A percentile compares a stretch with the other conserved stretches of the same genome.
Evolutionary conservation across 2,329 filamentous ascomycete species (phyloP).

Genomic region (Sclerotinia minor): DNA sequence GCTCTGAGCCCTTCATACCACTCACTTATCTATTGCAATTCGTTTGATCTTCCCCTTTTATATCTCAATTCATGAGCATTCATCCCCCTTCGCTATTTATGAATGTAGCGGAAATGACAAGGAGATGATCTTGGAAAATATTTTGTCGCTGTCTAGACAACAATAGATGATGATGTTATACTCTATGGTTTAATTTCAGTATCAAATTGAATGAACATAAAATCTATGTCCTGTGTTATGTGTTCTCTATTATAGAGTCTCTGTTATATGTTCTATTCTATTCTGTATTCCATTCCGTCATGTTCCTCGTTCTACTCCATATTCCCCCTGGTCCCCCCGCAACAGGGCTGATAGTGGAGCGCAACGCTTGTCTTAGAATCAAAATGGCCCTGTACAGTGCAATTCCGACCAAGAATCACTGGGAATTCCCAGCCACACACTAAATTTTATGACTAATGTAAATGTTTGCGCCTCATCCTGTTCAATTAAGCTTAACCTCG

Average conservation of each 20-base stretch:
- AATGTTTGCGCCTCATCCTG: neutral
- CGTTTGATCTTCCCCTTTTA: too few relatives aligned
- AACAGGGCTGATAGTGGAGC: conserved; percentile 1
- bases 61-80: too few relatives aligned
- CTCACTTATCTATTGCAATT: too few relatives aligned
- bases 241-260: too few relatives aligned
- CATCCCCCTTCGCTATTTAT: too few relatives aligned
- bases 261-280: too few relatives aligned
- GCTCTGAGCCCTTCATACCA: too few relatives aligned
- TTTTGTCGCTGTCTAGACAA: neutral
- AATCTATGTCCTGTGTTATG: neutral
- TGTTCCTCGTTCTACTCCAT: too few relatives aligned
- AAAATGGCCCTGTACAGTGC: neutral
- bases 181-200: neutral
- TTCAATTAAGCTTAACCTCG: neutral
- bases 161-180: neutral
- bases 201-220: neutral
- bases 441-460: conserved; percentile 4
- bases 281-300: too few relatives aligned
- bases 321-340: too few relatives aligned
- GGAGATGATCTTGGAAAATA: too few relatives aligned
- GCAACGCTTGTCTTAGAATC: neutral
- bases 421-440: neutral
- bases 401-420: neutral
- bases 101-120: too few relatives aligned